Evolutionary conservation across 164 flowering plant species (phyloP).

Genomic region (Nelumbo lutea): DNA sequence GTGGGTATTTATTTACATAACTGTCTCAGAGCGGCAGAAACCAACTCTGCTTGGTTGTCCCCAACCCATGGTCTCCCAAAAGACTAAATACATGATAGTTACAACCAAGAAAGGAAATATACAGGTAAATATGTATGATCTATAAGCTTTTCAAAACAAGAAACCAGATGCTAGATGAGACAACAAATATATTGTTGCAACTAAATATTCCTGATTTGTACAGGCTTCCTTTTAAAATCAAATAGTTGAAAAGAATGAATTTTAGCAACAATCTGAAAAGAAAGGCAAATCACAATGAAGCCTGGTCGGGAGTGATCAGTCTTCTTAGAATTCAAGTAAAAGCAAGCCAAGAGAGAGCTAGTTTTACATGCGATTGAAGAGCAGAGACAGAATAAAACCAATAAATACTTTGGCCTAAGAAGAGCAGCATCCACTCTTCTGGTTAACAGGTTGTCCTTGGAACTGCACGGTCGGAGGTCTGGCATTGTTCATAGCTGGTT

Average conservation of each 20-base stretch:
- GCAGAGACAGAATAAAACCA: not conserved
- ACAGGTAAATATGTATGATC: too few species aligned
- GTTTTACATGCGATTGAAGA: conserved; percentile 21
- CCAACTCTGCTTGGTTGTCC: too few species aligned
- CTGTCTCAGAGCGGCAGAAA: too few species aligned
- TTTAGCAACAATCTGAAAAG: conserved; percentile 8
- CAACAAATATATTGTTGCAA: not conserved
- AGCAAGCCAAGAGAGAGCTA: conserved; percentile 1
- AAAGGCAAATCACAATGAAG: conserved; percentile 6
- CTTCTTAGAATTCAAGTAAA: not conserved
- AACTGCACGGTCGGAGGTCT: conserved; percentile 81
- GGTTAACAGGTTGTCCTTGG: conserved; percentile 75
- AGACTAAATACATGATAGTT: too few species aligned
- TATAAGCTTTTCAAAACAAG: too few species aligned
- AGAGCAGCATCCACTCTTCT: conserved; percentile 43
- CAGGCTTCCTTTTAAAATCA: conserved; percentile 13
- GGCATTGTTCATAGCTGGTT: conserved; percentile 64
- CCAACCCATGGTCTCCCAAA: too few species aligned
- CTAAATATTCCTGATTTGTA: conserved; percentile 23
- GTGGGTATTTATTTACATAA: too few species aligned
- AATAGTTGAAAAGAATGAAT: conserved; percentile 18
- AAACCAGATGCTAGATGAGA: too few species aligned
- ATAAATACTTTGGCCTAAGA: conserved; percentile 8
- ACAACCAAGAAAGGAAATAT: too few species aligned
- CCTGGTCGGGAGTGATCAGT: not conserved